phyloP scores from a whole-genome alignment of 345 rosid genomes.

The Bruguiera gymnorhiza region DNA sequence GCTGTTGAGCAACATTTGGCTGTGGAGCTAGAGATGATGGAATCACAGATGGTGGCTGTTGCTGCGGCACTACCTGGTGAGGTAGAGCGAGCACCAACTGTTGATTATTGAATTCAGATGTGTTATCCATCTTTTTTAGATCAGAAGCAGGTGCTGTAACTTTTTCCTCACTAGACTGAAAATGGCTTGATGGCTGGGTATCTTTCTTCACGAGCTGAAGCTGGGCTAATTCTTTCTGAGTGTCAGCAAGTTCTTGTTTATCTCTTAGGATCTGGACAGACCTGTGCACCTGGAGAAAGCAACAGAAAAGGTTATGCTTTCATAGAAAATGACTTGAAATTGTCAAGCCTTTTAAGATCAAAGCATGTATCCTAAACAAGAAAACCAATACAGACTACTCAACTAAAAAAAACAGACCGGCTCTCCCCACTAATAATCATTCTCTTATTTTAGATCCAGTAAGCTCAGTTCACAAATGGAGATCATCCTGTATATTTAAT shows the following conservation, averaged over 20 bases:
- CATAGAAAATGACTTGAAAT: constrained; percentile 3
- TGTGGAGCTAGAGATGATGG: constrained; percentile 46
- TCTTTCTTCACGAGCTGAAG: constrained; percentile 90
- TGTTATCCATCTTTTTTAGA: constrained; percentile 48
- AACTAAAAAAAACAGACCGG: background rate
- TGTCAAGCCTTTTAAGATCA: background rate
- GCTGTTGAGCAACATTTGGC: constrained; percentile 54
- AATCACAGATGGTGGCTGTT: constrained; percentile 38
- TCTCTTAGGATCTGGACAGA: constrained; percentile 97
- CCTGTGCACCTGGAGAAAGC: constrained; percentile 73
- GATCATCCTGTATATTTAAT: background rate
- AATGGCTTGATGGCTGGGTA: constrained; percentile 60
- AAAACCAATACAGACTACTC: background rate
- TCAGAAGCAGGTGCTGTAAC: constrained; percentile 55
- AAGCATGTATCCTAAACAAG: background rate
- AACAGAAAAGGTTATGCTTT: constrained; percentile 9
- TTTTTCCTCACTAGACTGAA: constrained; percentile 70
- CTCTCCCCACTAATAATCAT: background rate
- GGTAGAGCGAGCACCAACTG: constrained; percentile 92
- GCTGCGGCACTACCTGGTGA: constrained; percentile 71
- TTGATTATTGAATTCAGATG: constrained; percentile 63
- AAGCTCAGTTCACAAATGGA: background rate
- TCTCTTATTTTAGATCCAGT: background rate
- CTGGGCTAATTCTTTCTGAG: constrained; percentile 88
- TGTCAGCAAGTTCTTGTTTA: constrained; percentile 93